Evolutionary conservation across 202 grass and related monocot genomes (phyloP).

Genomic region (Eragrostis tef): DNA sequence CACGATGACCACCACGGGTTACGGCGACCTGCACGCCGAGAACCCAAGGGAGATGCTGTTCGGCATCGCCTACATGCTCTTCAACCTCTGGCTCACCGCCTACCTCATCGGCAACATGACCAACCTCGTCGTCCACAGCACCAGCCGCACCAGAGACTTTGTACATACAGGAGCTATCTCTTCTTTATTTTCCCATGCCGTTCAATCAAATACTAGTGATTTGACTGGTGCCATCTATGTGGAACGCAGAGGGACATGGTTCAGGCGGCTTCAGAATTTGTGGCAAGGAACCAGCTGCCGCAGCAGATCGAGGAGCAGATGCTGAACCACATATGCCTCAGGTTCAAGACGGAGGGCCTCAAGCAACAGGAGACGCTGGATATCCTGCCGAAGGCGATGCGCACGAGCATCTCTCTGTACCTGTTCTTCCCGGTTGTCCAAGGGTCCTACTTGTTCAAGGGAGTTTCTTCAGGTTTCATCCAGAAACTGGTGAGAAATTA

Average conservation of each 20-base stretch:
- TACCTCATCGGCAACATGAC: constrained; percentile 93
- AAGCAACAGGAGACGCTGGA: constrained; percentile 17
- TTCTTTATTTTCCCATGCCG: background rate
- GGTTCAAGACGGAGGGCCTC: constrained; percentile 54
- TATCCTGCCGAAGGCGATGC: too few species aligned
- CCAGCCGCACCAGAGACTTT: constrained; percentile 74
- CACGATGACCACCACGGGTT: constrained; percentile 77
- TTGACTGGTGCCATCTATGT: background rate
- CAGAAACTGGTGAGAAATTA: constrained; percentile 58
- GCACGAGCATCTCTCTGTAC: too few species aligned
- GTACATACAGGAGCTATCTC: constrained; percentile 34
- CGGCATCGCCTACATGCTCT: constrained; percentile 71
- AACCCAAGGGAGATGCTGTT: constrained; percentile 80
- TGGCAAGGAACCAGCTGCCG: constrained; percentile 71
- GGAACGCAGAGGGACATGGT: constrained; percentile 66
- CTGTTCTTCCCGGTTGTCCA: too few species aligned
- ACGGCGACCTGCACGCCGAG: constrained; percentile 77
- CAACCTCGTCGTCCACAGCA: constrained; percentile 76
- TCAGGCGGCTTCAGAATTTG: constrained; percentile 67
- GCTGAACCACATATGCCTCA: constrained; percentile 76
- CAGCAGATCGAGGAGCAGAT: constrained; percentile 64
- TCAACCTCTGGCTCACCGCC: constrained; percentile 78
- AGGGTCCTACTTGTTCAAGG: constrained; percentile 18
- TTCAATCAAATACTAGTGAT: background rate
- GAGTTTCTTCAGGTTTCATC: constrained; percentile 57